phyloP scores from a whole-genome alignment of 106 monocot species.

The Cymbidium sinense region DNA sequence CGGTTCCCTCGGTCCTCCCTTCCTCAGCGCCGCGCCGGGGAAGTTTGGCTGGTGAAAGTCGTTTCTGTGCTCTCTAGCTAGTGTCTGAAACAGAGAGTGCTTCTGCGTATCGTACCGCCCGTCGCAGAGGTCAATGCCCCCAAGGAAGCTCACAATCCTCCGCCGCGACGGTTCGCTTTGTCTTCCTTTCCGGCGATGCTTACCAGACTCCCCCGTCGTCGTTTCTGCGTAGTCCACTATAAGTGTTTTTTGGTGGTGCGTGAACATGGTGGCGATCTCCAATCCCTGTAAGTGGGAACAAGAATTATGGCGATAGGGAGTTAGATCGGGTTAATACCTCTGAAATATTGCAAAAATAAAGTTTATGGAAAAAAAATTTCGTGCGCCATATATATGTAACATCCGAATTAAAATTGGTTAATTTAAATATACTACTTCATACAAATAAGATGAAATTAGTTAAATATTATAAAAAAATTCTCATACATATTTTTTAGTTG shows the following conservation, averaged over 20 bases:
- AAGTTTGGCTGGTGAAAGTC: constrained; percentile 59
- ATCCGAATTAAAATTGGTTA: too few relatives aligned
- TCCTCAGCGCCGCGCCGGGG: constrained; percentile 24
- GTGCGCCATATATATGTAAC: too few relatives aligned
- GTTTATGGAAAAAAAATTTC: too few relatives aligned
- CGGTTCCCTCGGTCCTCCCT: constrained; percentile 49
- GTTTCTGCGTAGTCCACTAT: constrained; percentile 14
- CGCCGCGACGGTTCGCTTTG: not conserved
- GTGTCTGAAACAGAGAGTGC: constrained; percentile 41
- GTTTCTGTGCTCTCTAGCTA: constrained; percentile 13
- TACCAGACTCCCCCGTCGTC: not conserved
- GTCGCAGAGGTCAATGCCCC: constrained; percentile 42
- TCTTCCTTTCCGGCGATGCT: not conserved
- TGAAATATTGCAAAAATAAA: too few relatives aligned
- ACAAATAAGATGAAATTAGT: too few relatives aligned
- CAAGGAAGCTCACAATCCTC: constrained; percentile 31
- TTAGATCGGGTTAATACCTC: too few relatives aligned
- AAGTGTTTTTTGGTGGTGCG: constrained; percentile 41
- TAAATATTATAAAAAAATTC: too few relatives aligned
- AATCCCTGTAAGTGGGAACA: not conserved
- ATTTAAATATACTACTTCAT: too few relatives aligned
- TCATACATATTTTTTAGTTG: too few relatives aligned
- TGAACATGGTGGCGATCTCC: constrained; percentile 39
- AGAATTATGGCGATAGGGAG: too few relatives aligned
- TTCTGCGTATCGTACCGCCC: constrained; percentile 41